phyloP scores from a whole-genome alignment of 1,139 yeast genomes.

The Saccharomyces hybrid region DNA sequence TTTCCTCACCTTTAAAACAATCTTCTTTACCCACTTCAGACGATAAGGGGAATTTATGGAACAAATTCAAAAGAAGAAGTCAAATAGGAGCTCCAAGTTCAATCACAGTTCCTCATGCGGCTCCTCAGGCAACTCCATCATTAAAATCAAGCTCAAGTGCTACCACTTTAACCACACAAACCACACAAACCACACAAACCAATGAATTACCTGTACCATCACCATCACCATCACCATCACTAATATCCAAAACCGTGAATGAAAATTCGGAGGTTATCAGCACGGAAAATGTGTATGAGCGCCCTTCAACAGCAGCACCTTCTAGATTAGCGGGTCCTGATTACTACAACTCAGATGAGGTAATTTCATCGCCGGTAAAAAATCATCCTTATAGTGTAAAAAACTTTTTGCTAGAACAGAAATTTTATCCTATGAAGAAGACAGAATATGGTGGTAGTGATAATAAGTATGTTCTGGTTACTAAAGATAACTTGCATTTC shows the following conservation, averaged over 20 bases:
- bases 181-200: no score
- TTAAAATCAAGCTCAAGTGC: neutral
- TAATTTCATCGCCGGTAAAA: no score
- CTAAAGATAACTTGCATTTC: constrained; percentile 51
- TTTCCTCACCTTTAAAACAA: constrained; percentile 12
- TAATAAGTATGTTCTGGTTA: constrained; percentile 40
- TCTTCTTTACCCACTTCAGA: constrained; percentile 12
- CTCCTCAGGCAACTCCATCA: constrained; percentile 5
- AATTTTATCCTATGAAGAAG: constrained; percentile 32
- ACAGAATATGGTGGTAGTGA: neutral
- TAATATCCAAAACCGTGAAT: neutral
- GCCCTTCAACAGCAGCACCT: no score
- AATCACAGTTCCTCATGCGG: neutral
- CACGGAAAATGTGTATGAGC: no score
- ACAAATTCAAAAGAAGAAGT: constrained; percentile 25
- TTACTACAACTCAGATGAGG: no score
- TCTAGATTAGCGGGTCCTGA: no score
- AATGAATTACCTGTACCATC: neutral
- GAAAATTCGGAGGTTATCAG: neutral
- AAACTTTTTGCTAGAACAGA: constrained; percentile 27
- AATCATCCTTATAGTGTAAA: neutral
- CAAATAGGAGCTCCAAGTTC: constrained; percentile 9
- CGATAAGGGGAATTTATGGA: constrained; percentile 26
- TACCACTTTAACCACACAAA: neutral
- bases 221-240: constrained; percentile 5